Percentiles rank a stretch among this genome's conserved stretches.
Conservation (phyloP, 2,329 filamentous ascomycete genomes). For the Verticillium albo-atrum region DNA sequence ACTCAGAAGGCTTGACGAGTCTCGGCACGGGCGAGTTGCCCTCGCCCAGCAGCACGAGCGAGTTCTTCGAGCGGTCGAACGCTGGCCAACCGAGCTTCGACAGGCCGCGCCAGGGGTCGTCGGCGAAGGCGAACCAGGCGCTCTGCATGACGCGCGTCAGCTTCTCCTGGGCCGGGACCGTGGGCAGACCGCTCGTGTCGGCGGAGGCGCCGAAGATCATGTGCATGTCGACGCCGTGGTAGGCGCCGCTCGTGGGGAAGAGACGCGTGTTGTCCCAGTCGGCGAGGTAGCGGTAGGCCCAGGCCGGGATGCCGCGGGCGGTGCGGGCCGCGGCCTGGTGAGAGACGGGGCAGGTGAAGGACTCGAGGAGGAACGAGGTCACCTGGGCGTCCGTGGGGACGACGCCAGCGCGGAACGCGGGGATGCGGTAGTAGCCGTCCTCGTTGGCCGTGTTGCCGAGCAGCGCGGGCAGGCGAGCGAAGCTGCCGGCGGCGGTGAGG, state of each 20-base stretch:
- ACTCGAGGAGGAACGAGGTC: conserved; percentile 33
- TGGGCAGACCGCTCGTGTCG: conserved; percentile 31
- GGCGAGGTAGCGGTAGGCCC: conserved; percentile 42
- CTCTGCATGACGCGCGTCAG: conserved; percentile 31
- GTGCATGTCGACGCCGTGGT: conserved; percentile 43
- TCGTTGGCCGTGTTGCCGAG: conserved; percentile 41
- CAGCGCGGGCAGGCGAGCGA: conserved; percentile 34
- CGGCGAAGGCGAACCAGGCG: conserved; percentile 35
- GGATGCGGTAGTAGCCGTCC: conserved; percentile 41
- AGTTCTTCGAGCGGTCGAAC: conserved; percentile 20
- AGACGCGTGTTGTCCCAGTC: conserved; percentile 45
- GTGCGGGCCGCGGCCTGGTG: conserved; percentile 30
- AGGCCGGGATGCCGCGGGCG: conserved; percentile 29
- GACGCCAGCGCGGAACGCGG: conserved; percentile 32
- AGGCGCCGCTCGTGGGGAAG: conserved; percentile 39
- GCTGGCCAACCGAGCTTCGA: conserved; percentile 28
- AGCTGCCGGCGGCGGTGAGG: conserved; percentile 26
- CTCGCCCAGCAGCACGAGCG: conserved; percentile 19
- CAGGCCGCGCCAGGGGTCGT: conserved; percentile 30
- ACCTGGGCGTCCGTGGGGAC: conserved; percentile 32
- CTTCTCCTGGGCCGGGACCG: conserved; percentile 20
- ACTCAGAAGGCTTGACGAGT: conserved; percentile 19
- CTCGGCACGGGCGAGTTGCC: conserved; percentile 16
- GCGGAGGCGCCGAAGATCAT: conserved; percentile 40
- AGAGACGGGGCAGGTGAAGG: conserved; percentile 40